Evolutionary conservation across 139 green algal species (phyloP), one percentile per base, ranked within the genome.

Genomic region (Ettlia oleoabundans): DNA sequence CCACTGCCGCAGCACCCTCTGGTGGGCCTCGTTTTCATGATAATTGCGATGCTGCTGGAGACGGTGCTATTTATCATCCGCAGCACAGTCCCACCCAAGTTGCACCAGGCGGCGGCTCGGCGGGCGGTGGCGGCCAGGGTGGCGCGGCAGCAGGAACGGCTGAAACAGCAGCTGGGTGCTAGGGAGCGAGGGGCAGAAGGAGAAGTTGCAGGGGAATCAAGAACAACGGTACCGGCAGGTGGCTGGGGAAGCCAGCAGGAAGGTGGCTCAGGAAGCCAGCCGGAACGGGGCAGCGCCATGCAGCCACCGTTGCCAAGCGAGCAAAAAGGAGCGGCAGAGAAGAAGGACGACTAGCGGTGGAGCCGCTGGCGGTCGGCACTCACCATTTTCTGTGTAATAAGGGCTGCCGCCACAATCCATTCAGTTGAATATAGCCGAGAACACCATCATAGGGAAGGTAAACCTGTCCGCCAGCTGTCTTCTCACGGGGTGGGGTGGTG

Each of bases 51-150:
- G 80, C 63, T 95, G 58, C 37, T 96, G 64, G 92, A 96, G 75
- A 93, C 87, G 0, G 30, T 86, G 42, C 84, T 96, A 30, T 91
- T 93, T 37, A 89, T 96, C 55, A 83, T 96, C 10, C 83, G 92
- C 26, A 90, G 63, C 10, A 92, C 86, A 51, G 63, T 86, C 62
- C 82, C 85, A 0, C 53, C 71, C 26, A 55, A 66, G 43, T 62
- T 86, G 35, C 70, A 84, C 68, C n/a, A 26, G 9, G 52, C 47
- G 41, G 40, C 79, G 9, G 76, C 76, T 4, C 32, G 42, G 9
- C 51, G 47, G 18, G 65, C 63, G 7, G 53, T 77, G 30, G 51
- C 40, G 1, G 75, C 58, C 10, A 58, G 75, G 15, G 40, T 81
- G n/a, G 63, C 62, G 22, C 24, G 13, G 76, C 76, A 82, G 76